Percentiles rank a stretch among this genome's conserved stretches.
phyloP scores from a whole-genome alignment of 441 rosid species.

The Croton laevigatus region DNA sequence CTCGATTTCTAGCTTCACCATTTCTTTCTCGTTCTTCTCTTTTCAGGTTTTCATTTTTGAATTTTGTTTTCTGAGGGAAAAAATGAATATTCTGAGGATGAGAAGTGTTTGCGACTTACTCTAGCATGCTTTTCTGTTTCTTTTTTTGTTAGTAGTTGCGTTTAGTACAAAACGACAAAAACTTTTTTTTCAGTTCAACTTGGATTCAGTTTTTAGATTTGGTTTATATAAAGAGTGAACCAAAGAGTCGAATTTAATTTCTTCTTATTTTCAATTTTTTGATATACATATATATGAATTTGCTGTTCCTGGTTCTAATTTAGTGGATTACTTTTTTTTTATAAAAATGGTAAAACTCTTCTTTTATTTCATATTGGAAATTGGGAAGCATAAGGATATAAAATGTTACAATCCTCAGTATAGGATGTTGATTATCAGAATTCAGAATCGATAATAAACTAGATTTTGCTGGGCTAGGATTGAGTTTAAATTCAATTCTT shows the following conservation, averaged over 20 bases:
- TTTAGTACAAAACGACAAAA: background rate
- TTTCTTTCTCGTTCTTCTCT: conserved; percentile 12
- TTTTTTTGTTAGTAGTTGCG: background rate
- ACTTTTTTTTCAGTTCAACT: background rate
- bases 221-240: background rate
- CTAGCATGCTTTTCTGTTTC: background rate
- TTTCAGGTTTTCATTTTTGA: conserved; percentile 25
- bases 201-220: background rate
- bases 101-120: background rate
- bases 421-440: background rate
- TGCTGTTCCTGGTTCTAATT: too few species aligned
- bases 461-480: background rate
- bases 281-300: too few species aligned
- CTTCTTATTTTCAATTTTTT: background rate
- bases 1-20: conserved; percentile 25
- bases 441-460: background rate
- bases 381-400: background rate
- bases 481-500: too few species aligned
- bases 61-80: background rate
- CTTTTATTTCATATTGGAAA: background rate
- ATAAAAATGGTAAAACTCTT: background rate
- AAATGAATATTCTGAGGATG: background rate
- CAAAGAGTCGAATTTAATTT: background rate
- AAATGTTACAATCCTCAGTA: background rate
- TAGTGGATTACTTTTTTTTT: too few species aligned